Evolutionary conservation across 2,329 filamentous ascomycete species (phyloP).

Genomic region (Neocucurbitaria cava): DNA sequence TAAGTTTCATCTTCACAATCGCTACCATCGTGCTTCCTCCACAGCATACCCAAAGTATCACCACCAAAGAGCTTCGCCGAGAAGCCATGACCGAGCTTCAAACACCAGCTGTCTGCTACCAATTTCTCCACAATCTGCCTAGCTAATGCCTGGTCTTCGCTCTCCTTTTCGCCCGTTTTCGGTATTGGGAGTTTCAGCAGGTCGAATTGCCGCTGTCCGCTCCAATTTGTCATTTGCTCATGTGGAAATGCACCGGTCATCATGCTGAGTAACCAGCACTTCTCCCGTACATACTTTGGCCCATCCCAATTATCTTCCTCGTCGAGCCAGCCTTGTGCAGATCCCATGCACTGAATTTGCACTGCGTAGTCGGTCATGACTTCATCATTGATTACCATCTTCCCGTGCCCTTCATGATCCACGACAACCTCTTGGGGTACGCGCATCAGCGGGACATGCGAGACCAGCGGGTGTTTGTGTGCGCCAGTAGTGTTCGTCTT

Average conservation of each 20-base stretch:
- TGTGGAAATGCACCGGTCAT: constrained; percentile 37
- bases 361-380: constrained; percentile 65
- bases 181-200: constrained; percentile 57
- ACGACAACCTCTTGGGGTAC: constrained; percentile 39
- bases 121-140: constrained; percentile 61
- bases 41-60: constrained; percentile 61
- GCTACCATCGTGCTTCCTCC: constrained; percentile 58
- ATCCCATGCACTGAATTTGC: constrained; percentile 61
- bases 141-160: constrained; percentile 56
- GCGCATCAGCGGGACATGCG: constrained; percentile 55
- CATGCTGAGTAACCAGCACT: constrained; percentile 32
- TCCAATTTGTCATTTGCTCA: constrained; percentile 60
- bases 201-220: constrained; percentile 58
- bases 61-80: constrained; percentile 57
- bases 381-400: constrained; percentile 48
- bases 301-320: constrained; percentile 61
- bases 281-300: constrained; percentile 57
- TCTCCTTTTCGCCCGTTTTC: constrained; percentile 50
- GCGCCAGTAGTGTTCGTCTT: constrained; percentile 49
- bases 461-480: constrained; percentile 60
- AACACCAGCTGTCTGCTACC: constrained; percentile 59
- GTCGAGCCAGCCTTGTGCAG: constrained; percentile 62
- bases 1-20: constrained; percentile 61
- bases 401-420: constrained; percentile 46
- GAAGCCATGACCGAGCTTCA: constrained; percentile 64